Evolutionary conservation across 441 rosid genomes (phyloP).

Genomic region (Isatis lusitanica): DNA sequence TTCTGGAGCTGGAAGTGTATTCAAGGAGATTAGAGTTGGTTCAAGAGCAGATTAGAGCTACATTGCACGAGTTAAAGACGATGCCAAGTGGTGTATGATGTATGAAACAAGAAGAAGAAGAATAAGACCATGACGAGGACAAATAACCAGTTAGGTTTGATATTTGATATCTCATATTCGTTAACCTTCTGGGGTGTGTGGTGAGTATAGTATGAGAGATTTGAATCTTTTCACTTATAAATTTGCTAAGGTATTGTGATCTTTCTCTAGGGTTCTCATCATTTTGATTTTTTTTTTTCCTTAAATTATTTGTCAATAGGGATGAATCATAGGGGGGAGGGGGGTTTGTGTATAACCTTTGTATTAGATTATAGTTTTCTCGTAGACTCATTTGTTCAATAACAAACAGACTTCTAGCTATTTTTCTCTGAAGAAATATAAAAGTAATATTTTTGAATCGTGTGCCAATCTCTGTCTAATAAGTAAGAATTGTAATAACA

Average conservation of each 20-base stretch:
- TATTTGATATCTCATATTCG: conserved; percentile 11
- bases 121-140: conserved; percentile 13
- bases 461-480: conserved; percentile 5
- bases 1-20: conserved; percentile 89
- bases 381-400: conserved; percentile 26
- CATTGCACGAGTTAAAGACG: conserved; percentile 76
- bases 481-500: neutral
- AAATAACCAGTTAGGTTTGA: conserved; percentile 32
- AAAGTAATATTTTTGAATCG: conserved; percentile 2
- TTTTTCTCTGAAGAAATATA: neutral
- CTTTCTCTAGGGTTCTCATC: conserved; percentile 21
- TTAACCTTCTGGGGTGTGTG: conserved; percentile 37
- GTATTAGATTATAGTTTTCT: conserved; percentile 34
- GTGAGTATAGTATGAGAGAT: conserved; percentile 39
- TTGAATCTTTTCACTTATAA: conserved; percentile 22
- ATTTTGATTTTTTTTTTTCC: neutral
- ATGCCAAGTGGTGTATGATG: conserved; percentile 52
- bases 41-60: conserved; percentile 81
- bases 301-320: conserved; percentile 35
- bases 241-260: conserved; percentile 31
- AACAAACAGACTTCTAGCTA: conserved; percentile 26
- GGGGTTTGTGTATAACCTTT: conserved; percentile 38
- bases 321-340: conserved; percentile 22
- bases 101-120: conserved; percentile 32
- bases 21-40: conserved; percentile 84